Evolutionary conservation across 495 filamentous ascomycete genomes (phyloP).

Genomic region (Aspergillus avenaceus): DNA sequence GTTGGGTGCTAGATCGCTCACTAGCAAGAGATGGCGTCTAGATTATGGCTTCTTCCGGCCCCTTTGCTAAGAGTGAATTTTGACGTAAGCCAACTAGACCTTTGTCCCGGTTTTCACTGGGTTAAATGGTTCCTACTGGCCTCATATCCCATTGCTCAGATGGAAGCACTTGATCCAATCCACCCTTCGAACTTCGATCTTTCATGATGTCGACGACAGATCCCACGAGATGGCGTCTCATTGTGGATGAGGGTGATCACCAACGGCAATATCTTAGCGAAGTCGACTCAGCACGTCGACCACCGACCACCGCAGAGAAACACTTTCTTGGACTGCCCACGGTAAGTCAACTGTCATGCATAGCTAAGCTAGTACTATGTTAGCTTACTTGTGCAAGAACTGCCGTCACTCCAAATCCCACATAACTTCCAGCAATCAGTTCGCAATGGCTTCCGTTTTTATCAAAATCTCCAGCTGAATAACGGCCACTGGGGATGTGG

Average conservation of each 20-base stretch:
- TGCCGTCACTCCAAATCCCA: background rate
- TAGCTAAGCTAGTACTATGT: background rate
- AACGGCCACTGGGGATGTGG: slow-evolving; percentile 11
- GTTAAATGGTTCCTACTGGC: too few relatives aligned
- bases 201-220: too few relatives aligned
- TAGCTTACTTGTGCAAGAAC: background rate
- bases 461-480: slow-evolving; percentile 3
- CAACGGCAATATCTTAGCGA: slow-evolving; percentile 11
- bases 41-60: too few relatives aligned
- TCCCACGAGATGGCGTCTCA: slow-evolving; percentile 5
- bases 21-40: too few relatives aligned
- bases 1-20: too few relatives aligned
- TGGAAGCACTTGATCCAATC: too few relatives aligned
- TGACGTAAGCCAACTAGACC: too few relatives aligned
- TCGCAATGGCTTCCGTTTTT: slow-evolving; percentile 4
- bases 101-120: too few relatives aligned
- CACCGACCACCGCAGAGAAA: background rate
- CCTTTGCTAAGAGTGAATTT: too few relatives aligned
- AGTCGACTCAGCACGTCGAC: background rate
- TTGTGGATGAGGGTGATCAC: slow-evolving; percentile 6
- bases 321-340: background rate
- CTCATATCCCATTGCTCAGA: too few relatives aligned
- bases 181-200: too few relatives aligned
- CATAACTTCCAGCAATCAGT: background rate
- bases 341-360: background rate